Evolutionary conservation across 2,329 filamentous ascomycete species (phyloP).

Genomic region (Lachnellula suecica): DNA sequence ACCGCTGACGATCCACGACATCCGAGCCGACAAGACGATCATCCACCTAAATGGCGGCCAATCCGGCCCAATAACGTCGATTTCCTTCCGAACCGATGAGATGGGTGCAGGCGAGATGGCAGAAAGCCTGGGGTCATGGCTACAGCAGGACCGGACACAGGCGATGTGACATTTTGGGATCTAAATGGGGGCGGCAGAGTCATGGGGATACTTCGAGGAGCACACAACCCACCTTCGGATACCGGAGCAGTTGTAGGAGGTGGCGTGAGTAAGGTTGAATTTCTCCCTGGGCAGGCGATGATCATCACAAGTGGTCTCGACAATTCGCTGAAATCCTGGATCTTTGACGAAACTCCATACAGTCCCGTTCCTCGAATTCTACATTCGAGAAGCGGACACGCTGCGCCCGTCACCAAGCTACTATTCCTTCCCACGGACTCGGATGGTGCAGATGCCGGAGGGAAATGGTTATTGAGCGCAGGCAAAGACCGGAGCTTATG

Average conservation of each 20-base stretch:
- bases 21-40: slow-evolving; percentile 73
- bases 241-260: slow-evolving; percentile 57
- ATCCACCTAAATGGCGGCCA: slow-evolving; percentile 68
- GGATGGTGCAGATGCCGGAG: slow-evolving; percentile 82
- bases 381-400: slow-evolving; percentile 85
- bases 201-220: slow-evolving; percentile 81
- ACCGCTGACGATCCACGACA: slow-evolving; percentile 75
- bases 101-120: slow-evolving; percentile 87
- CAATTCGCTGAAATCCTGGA: slow-evolving; percentile 94
- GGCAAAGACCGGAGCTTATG: slow-evolving; percentile 89
- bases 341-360: slow-evolving; percentile 90
- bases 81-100: slow-evolving; percentile 88
- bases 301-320: slow-evolving; percentile 88
- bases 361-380: slow-evolving; percentile 82
- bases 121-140: slow-evolving; percentile 89
- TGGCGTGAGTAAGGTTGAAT: slow-evolving; percentile 85
- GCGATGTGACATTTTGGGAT: slow-evolving; percentile 96
- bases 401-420: slow-evolving; percentile 78
- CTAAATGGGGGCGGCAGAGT: slow-evolving; percentile 85
- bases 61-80: slow-evolving; percentile 69
- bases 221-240: slow-evolving; percentile 72
- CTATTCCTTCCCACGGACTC: slow-evolving; percentile 85
- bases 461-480: slow-evolving; percentile 92
- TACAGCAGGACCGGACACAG: slow-evolving; percentile 74
- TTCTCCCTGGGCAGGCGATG: slow-evolving; percentile 84